Evolutionary conservation across 2,329 filamentous ascomycete genomes (phyloP), one percentile per base, ranked within the genome.

Genomic region (Penicillium palitans): DNA sequence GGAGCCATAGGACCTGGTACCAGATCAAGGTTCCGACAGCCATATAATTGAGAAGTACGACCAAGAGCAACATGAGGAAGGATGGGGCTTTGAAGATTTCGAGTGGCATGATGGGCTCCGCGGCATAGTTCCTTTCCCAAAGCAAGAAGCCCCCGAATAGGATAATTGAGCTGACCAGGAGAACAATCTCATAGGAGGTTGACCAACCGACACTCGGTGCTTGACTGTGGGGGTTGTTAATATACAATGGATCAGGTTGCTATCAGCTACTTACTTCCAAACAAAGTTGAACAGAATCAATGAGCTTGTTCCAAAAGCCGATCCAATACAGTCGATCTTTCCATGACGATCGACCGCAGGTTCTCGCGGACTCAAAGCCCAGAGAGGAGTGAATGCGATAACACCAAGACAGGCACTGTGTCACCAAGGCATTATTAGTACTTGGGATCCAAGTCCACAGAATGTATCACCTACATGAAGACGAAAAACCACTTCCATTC

Each of bases 251-350:
- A 9, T 8, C 13, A 1, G 25, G 27, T 52, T 42, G 19, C 2
- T 13, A 12, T 17, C 25, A 21, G n/a, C 19, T 13, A 69, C 74
- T 70, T 62, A 81, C 80, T 82, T 83, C 76, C 80, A 83, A 1
- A 75, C 75, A n/a, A 83, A 74, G 54, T 80, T 83, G 57, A 82
- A 83, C 0, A 82, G 62, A 1, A 81, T 67, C n/a, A 83, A 63
- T 6, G 75, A 73, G 15, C 68, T 63, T 1, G 76, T 68, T 0
- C 75, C 79, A 4, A 80, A 67, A 7, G 66, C 67, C 2, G 73
- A 74, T 0, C 79, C 81, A 12, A 77, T 55, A 61, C 70, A 78
- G 55, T 80, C 77, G 27, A 79, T 69, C 27, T 68, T 72, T 2
- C 76, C 78, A 25, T 73, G 60, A n/a, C 61, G 61, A 61, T 77